phyloP scores from a whole-genome alignment of 2,329 filamentous ascomycete species.

The Hypoxylon sp. region DNA sequence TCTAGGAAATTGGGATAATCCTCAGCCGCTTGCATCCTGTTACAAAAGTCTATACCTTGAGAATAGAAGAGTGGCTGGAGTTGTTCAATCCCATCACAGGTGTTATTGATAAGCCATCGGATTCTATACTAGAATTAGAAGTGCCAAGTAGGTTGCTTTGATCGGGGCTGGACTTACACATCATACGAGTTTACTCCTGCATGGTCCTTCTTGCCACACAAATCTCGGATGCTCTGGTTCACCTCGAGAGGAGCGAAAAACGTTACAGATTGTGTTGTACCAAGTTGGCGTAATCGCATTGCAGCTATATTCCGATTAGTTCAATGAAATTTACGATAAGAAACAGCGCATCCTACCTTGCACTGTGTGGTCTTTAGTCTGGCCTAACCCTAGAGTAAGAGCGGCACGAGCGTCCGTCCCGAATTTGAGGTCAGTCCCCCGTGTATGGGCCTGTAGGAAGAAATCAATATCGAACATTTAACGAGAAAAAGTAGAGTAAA shows the following conservation, averaged over 20 bases:
- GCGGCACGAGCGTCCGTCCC: conserved; percentile 58
- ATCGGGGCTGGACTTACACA: conserved; percentile 47
- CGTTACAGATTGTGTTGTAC: conserved; percentile 61
- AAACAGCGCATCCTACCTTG: conserved; percentile 55
- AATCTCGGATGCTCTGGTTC: conserved; percentile 65
- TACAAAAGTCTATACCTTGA: conserved; percentile 68
- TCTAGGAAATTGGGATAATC: conserved; percentile 54
- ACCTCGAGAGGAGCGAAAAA: conserved; percentile 64
- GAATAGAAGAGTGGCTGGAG: conserved; percentile 65
- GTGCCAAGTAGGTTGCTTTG: not conserved
- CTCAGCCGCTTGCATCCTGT: conserved; percentile 58
- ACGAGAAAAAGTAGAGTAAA: no score
- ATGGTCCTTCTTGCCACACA: conserved; percentile 44
- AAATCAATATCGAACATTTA: not conserved
- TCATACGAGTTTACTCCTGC: conserved; percentile 55
- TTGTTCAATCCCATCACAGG: conserved; percentile 67
- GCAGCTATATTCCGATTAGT: conserved; percentile 57
- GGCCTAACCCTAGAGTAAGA: conserved; percentile 63
- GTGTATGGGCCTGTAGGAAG: conserved; percentile 58
- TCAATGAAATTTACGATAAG: not conserved
- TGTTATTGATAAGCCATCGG: conserved; percentile 70
- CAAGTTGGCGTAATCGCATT: conserved; percentile 70
- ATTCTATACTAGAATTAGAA: conserved; percentile 45
- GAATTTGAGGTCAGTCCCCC: conserved; percentile 68
- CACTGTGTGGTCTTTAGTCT: conserved; percentile 68